Evolutionary conservation across 108 stramenopile genomes (phyloP).

Genomic region (Stephanodiscus triporus): DNA sequence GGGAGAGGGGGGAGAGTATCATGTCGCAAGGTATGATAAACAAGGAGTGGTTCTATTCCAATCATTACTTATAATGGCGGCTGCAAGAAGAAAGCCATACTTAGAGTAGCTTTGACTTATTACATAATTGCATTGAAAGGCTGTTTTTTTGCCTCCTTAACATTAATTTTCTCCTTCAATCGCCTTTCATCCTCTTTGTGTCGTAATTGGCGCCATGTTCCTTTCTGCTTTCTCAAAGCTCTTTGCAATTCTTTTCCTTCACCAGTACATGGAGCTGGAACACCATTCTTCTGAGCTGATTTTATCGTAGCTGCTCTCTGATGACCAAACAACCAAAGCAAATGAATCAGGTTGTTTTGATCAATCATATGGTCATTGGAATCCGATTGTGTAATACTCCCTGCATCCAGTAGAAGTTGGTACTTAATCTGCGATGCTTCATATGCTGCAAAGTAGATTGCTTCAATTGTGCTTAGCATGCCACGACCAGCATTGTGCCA

Average conservation of each 20-base stretch:
- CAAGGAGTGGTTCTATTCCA: too few relatives aligned
- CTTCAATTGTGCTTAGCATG: conserved; percentile 75
- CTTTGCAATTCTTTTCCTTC: conserved; percentile 64
- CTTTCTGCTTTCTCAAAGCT: conserved; percentile 34
- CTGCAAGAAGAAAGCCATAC: too few relatives aligned
- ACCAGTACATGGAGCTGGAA: conserved; percentile 51
- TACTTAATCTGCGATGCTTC: conserved; percentile 45
- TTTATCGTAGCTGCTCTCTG: conserved; percentile 59
- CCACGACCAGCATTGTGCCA: conserved; percentile 83
- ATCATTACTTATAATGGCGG: too few relatives aligned
- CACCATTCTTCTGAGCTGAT: conserved; percentile 24
- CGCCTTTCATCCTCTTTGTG: conserved; percentile 26
- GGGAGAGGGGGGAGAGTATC: too few relatives aligned
- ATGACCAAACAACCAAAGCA: conserved; percentile 77
- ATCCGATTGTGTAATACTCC: conserved; percentile 5
- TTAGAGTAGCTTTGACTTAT: too few relatives aligned
- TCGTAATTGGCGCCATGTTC: conserved; percentile 31
- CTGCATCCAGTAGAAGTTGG: conserved; percentile 11
- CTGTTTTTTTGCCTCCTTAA: conserved; percentile 3
- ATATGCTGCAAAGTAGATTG: conserved; percentile 71
- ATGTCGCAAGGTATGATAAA: too few relatives aligned
- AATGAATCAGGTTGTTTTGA: conserved; percentile 51
- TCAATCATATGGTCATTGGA: conserved; percentile 23
- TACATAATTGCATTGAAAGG: too few relatives aligned
- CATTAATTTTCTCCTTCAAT: conserved; percentile 20